Conservation (phyloP, 139 green algal species). For the Coelastrella sp. region DNA sequence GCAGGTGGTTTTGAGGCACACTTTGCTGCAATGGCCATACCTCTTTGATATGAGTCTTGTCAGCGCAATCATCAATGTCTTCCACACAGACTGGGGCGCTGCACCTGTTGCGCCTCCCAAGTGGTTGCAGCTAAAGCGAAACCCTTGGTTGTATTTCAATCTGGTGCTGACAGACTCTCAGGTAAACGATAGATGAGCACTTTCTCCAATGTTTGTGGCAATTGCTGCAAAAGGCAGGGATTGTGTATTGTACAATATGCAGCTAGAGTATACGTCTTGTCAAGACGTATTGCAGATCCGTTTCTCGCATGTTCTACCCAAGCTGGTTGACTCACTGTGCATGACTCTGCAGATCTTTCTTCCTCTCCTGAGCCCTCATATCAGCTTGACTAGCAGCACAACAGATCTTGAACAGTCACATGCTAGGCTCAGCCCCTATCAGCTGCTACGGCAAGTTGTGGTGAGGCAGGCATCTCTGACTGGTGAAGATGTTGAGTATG, state of each 20-base stretch:
- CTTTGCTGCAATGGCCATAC: constrained; percentile 84
- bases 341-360: constrained; percentile 52
- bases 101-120: constrained; percentile 34
- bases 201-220: background rate
- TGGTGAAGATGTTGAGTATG: constrained; percentile 19
- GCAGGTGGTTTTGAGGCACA: constrained; percentile 64
- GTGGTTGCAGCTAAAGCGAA: constrained; percentile 50
- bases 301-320: too few species aligned
- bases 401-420: background rate
- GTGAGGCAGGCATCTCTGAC: constrained; percentile 35
- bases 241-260: too few species aligned
- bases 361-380: constrained; percentile 53
- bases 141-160: constrained; percentile 87
- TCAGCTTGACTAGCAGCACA: constrained; percentile 10
- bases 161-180: constrained; percentile 74
- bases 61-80: constrained; percentile 74
- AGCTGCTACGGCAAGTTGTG: constrained; percentile 7
- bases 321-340: background rate
- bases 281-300: too few species aligned
- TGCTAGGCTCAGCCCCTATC: background rate
- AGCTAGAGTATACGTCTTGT: too few species aligned
- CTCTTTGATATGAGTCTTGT: constrained; percentile 77
- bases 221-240: too few species aligned
- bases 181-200: constrained; percentile 25
- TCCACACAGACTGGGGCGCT: constrained; percentile 62